Conservation (phyloP, 1,284 basidiomycete genomes). For the Fomitopsis palustris region DNA sequence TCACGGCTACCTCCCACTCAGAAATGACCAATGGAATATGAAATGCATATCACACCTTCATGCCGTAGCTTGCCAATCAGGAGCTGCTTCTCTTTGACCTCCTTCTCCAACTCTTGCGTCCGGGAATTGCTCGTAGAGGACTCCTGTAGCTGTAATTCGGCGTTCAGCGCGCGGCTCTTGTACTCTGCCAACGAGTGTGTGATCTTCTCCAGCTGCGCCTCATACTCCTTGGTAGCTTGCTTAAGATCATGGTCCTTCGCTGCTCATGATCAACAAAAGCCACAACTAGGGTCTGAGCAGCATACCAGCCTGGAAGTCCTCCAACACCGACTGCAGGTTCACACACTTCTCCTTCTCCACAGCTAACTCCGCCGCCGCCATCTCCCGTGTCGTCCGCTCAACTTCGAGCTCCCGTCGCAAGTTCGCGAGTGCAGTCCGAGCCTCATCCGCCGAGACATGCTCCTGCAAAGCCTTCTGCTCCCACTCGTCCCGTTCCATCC, state of each 20-base stretch:
- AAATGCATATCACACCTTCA: slow-evolving; percentile 59
- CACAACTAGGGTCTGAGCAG: slow-evolving; percentile 9
- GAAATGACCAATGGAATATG: not conserved
- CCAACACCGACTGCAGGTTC: slow-evolving; percentile 90
- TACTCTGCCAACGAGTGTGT: slow-evolving; percentile 80
- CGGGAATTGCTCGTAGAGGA: slow-evolving; percentile 63
- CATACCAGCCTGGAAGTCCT: slow-evolving; percentile 92
- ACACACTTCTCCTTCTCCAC: slow-evolving; percentile 72
- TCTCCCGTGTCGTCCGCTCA: slow-evolving; percentile 53
- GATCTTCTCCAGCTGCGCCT: slow-evolving; percentile 66
- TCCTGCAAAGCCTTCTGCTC: slow-evolving; percentile 77
- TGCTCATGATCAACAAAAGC: slow-evolving; percentile 27
- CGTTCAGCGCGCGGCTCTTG: slow-evolving; percentile 81
- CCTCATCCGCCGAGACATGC: slow-evolving; percentile 68
- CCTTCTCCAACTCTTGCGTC: slow-evolving; percentile 75
- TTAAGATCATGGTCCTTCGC: slow-evolving; percentile 75
- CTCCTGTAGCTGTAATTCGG: slow-evolving; percentile 83
- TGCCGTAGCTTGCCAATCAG: slow-evolving; percentile 92
- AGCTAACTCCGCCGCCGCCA: slow-evolving; percentile 54
- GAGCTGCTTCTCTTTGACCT: slow-evolving; percentile 92
- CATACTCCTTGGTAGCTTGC: slow-evolving; percentile 80
- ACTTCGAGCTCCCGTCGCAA: slow-evolving; percentile 67
- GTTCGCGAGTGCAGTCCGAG: slow-evolving; percentile 50
- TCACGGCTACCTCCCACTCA: slow-evolving; percentile 61
- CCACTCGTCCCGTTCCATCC: slow-evolving; percentile 87